Evolutionary conservation across 352 stramenopile genomes (phyloP).

Genomic region (Pythium monospermum): DNA sequence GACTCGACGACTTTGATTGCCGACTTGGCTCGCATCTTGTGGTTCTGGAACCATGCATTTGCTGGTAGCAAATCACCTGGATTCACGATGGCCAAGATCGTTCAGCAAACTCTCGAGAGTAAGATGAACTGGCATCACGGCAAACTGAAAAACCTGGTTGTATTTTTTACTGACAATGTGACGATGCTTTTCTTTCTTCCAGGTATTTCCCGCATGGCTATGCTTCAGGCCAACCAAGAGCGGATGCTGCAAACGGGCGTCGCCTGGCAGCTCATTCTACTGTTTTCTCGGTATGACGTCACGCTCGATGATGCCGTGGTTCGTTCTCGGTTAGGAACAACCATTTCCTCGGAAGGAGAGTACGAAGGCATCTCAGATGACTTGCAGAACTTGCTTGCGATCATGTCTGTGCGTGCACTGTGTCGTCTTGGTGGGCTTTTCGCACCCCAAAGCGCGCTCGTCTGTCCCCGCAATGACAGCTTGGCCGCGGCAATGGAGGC

Average conservation of each 20-base stretch:
- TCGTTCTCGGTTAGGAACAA: constrained; percentile 34
- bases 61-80: constrained; percentile 20
- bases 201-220: constrained; percentile 59
- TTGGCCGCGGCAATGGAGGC: constrained; percentile 44
- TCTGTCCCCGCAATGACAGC: constrained; percentile 33
- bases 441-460: constrained; percentile 39
- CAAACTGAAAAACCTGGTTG: too few relatives aligned
- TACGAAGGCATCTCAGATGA: constrained; percentile 44
- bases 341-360: constrained; percentile 28
- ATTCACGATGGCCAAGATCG: constrained; percentile 58
- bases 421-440: constrained; percentile 69
- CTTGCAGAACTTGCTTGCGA: constrained; percentile 64
- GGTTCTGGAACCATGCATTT: constrained; percentile 56
- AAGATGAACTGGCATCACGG: constrained; percentile 2
- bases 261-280: constrained; percentile 61
- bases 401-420: constrained; percentile 62
- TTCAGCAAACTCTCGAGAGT: constrained; percentile 77
- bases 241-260: constrained; percentile 43
- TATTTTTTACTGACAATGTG: not conserved
- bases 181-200: not conserved
- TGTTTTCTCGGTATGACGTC: constrained; percentile 69
- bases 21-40: constrained; percentile 70
- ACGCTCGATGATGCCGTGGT: constrained; percentile 50
- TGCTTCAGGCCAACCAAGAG: constrained; percentile 56
- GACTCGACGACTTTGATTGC: constrained; percentile 53